These are phyloP conservation scores for Cadophora malorum DNA, from an alignment of 2,329 filamentous ascomycete species.

Conservation along the genomic window DNA sequence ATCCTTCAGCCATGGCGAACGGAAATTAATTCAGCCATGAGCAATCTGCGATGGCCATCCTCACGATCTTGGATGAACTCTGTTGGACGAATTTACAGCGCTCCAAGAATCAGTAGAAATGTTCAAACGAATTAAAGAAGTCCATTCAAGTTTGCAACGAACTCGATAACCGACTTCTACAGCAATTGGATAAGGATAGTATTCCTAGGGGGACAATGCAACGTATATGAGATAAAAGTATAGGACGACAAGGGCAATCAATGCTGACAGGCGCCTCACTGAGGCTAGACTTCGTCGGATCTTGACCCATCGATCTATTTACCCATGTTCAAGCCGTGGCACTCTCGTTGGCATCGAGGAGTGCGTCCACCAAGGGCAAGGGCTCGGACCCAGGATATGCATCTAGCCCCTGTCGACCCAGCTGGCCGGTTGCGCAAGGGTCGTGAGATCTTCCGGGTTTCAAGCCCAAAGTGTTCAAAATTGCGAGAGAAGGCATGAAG, in stretches of 20 bases:
- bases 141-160: background rate
- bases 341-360: background rate
- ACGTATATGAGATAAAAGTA: background rate
- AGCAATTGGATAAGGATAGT: background rate
- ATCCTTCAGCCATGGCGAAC: background rate
- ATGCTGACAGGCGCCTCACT: slow-evolving; percentile 9
- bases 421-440: background rate
- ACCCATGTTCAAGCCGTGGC: background rate
- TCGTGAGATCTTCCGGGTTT: slow-evolving; percentile 15
- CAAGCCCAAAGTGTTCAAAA: slow-evolving; percentile 22
- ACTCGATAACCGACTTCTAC: background rate
- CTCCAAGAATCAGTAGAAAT: background rate
- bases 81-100: background rate
- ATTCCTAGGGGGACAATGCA: background rate
- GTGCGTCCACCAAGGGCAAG: background rate
- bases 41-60: background rate
- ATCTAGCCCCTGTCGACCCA: background rate
- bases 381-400: slow-evolving; percentile 4
- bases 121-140: background rate
- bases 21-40: background rate
- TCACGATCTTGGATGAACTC: background rate
- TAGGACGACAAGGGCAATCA: background rate
- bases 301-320: background rate
- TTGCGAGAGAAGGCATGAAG: slow-evolving; percentile 25
- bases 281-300: slow-evolving; percentile 7